A percentile compares a stretch with the other conserved stretches of the same genome.
Evolutionary conservation across 2,329 filamentous ascomycete species (phyloP).

Genomic region (Monilinia aucupariae): DNA sequence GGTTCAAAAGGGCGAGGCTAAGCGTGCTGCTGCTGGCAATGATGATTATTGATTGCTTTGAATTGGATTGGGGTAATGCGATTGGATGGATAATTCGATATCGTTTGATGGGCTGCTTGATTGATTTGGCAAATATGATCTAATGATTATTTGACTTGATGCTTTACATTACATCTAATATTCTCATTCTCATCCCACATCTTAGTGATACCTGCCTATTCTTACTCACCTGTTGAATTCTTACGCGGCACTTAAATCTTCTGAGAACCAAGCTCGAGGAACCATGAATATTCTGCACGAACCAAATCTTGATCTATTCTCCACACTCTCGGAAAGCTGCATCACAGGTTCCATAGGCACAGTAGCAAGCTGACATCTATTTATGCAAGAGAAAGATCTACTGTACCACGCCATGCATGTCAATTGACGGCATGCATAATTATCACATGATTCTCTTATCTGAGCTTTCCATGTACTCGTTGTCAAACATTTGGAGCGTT

Average conservation of each 20-base stretch:
- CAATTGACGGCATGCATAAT: background rate
- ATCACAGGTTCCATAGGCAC: background rate
- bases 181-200: no score
- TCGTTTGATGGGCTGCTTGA: background rate
- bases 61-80: background rate
- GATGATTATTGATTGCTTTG: background rate
- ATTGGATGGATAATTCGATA: background rate
- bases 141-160: slow-evolving; percentile 1
- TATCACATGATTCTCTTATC: background rate
- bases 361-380: background rate
- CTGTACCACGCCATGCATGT: background rate
- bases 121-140: background rate
- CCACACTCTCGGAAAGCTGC: background rate
- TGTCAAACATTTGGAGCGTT: background rate
- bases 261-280: no score
- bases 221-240: no score
- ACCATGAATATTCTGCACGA: background rate
- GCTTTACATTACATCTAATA: background rate
- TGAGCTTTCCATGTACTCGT: background rate
- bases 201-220: no score
- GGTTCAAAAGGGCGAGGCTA: slow-evolving; percentile 45
- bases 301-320: background rate
- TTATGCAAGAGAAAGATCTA: background rate
- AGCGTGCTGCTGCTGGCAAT: slow-evolving; percentile 41
- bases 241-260: no score